Base-by-base conservation (phyloP, 192 early-diverging fungal species). In the Backusella australiensis region DNA sequence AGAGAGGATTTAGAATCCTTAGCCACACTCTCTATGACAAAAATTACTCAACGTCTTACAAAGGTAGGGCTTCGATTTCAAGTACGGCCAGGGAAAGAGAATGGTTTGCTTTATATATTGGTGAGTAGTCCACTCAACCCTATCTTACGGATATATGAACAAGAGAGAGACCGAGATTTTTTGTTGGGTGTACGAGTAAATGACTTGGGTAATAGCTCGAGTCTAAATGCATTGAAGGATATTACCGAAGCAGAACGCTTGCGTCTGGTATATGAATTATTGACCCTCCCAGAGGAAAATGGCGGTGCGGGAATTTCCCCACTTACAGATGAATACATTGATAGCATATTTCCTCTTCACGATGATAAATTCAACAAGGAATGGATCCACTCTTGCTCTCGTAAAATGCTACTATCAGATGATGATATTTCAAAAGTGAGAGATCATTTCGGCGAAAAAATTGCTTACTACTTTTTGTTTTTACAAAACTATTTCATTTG, bases 391-490 rank as follows among this genome's bases (percentile, higher is more conserved):
- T 80, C 90, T 38, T 97, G 96, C 94, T 85, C 90, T 7, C 86
- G 87, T 72, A 94, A 95, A 78, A 94, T 91, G 91, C 70, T 93
- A 17, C 89, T 98, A 41, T 81, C 86, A 74, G 79, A 91, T 3
- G 73, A 86, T 7, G 96, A 96, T 80, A 74, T 98, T n/a, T 76
- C 82, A 23, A 80, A 80, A 41, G 89, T 98, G 72, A 86, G 92
- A 66, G 88, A 91, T 75, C 89, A 95, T 73, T 93, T 94, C 86
- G 96, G 96, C 74, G 96, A 97, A 78, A 93, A 95, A 80, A 86
- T 95, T 41, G 95, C 94, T 19, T 91, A 89, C 82, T 97, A 98
- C 83, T 98, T 98, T 89, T 95, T 94, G n/a, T 98, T 97, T 81
- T 80, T 97, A 1, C 95, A 97, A 83, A 93, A 89, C 78, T 98